Evolutionary conservation across 495 filamentous ascomycete species (phyloP).

Genomic region (Hypoxylon lienhwacheense): DNA sequence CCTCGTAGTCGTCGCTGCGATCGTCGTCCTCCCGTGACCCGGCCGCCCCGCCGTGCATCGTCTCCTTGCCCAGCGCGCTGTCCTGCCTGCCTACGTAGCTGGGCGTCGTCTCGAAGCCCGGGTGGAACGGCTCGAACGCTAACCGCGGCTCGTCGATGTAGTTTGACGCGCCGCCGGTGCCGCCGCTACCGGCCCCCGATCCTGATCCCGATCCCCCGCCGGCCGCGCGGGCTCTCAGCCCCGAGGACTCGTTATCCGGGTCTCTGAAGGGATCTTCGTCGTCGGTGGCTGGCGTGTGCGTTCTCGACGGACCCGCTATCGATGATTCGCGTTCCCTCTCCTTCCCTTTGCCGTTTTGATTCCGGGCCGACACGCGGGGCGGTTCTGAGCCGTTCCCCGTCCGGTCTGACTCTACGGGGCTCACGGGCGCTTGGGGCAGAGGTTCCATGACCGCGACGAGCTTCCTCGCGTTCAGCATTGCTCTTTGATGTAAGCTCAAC

Average conservation of each 20-base stretch:
- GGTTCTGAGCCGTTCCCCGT: constrained; percentile 22
- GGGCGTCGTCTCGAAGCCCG: constrained; percentile 48
- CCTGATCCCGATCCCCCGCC: constrained; percentile 27
- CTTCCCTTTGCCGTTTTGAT: constrained; percentile 50
- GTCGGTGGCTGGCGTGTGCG: constrained; percentile 39
- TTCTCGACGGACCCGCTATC: constrained; percentile 42
- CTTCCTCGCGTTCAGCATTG: constrained; percentile 73
- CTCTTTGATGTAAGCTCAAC: constrained; percentile 76
- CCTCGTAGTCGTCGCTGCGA: constrained; percentile 23
- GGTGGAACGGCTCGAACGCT: constrained; percentile 55
- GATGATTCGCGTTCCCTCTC: constrained; percentile 37
- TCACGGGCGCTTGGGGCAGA: constrained; percentile 13
- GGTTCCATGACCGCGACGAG: constrained; percentile 31
- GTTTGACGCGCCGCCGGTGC: constrained; percentile 16
- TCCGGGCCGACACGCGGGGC: constrained; percentile 29
- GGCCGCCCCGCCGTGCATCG: constrained; percentile 40
- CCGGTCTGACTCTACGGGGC: constrained; percentile 31
- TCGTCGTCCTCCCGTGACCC: constrained; percentile 19
- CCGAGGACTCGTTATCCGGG: constrained; percentile 38
- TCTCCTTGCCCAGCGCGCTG: constrained; percentile 38
- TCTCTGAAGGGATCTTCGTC: constrained; percentile 54
- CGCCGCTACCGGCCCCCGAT: no score
- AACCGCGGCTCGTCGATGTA: constrained; percentile 37
- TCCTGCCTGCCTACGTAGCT: constrained; percentile 44
- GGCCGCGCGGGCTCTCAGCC: constrained; percentile 24